These are phyloP conservation scores for Suillus subluteus DNA, from an alignment of 768 basidiomycete genomes.

Conservation along the genomic window DNA sequence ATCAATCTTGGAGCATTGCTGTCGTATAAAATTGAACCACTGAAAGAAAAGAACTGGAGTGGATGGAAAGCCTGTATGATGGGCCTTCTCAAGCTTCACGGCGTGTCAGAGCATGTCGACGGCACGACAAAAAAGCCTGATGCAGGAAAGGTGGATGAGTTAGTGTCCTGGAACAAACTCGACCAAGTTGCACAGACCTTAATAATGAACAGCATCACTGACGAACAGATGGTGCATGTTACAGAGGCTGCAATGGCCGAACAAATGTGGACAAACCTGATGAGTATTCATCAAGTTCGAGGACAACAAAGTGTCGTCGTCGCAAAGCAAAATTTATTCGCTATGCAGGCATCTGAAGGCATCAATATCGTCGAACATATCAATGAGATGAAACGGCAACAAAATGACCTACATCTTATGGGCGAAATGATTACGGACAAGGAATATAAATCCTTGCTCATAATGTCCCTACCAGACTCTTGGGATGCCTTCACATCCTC, in stretches of 20 bases:
- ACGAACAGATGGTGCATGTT: conserved; percentile 6
- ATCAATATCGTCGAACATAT: conserved; percentile 1
- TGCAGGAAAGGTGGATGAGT: no score
- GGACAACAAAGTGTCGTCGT: conserved; percentile 8
- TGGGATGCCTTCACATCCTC: conserved; percentile 11
- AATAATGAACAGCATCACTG: background rate
- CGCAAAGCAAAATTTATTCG: background rate
- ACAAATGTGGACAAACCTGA: conserved; percentile 7
- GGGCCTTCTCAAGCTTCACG: background rate
- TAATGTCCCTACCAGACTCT: background rate
- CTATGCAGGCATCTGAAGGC: background rate
- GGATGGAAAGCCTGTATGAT: background rate
- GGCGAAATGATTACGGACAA: background rate
- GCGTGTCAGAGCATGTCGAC: background rate
- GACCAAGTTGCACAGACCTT: no score
- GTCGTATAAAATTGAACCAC: background rate
- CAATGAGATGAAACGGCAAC: background rate
- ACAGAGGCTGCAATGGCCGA: no score
- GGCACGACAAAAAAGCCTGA: background rate
- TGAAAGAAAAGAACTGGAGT: background rate
- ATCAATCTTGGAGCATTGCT: background rate
- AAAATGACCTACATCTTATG: background rate
- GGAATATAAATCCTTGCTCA: conserved; percentile 1
- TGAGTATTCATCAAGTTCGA: background rate
- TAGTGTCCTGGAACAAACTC: no score